These are phyloP conservation scores for Barnettozyma californica DNA, from an alignment of 805 yeast species.

Conservation along the genomic window DNA sequence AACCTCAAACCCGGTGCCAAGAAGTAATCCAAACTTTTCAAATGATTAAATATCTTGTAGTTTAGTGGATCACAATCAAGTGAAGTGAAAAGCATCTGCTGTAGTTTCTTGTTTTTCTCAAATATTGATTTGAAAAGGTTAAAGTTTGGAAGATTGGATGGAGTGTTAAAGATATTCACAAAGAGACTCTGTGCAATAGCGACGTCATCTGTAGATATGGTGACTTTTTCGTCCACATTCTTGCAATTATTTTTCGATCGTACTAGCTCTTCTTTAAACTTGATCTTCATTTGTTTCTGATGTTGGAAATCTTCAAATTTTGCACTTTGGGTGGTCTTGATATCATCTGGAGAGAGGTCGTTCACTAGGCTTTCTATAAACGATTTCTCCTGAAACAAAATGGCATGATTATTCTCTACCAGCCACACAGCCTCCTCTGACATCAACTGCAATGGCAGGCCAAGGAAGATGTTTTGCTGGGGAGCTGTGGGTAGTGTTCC, in stretches of 20 bases:
- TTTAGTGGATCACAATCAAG: slow-evolving; percentile 4
- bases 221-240: neutral
- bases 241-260: slow-evolving; percentile 4
- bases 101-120: slow-evolving; percentile 12
- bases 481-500: slow-evolving; percentile 91
- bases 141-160: slow-evolving; percentile 13
- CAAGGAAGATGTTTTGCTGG: slow-evolving; percentile 85
- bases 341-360: slow-evolving; percentile 12
- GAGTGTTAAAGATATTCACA: slow-evolving; percentile 17
- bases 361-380: slow-evolving; percentile 19
- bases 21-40: slow-evolving; percentile 38
- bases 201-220: neutral
- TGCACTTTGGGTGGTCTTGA: slow-evolving; percentile 11
- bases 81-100: slow-evolving; percentile 5
- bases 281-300: slow-evolving; percentile 8
- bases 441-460: slow-evolving; percentile 72
- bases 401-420: slow-evolving; percentile 37
- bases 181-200: slow-evolving; percentile 14
- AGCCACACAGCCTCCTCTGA: slow-evolving; percentile 73
- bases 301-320: slow-evolving; percentile 1
- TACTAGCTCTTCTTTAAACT: slow-evolving; percentile 2
- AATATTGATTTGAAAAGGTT: slow-evolving; percentile 11
- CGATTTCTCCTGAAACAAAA: slow-evolving; percentile 37
- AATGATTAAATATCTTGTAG: slow-evolving; percentile 12
- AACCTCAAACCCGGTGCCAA: slow-evolving; percentile 84